Percentiles rank a stretch among this genome's conserved stretches.
Evolutionary conservation across 2,329 filamentous ascomycete genomes (phyloP).

Genomic region (Domatiomyces catenatus): DNA sequence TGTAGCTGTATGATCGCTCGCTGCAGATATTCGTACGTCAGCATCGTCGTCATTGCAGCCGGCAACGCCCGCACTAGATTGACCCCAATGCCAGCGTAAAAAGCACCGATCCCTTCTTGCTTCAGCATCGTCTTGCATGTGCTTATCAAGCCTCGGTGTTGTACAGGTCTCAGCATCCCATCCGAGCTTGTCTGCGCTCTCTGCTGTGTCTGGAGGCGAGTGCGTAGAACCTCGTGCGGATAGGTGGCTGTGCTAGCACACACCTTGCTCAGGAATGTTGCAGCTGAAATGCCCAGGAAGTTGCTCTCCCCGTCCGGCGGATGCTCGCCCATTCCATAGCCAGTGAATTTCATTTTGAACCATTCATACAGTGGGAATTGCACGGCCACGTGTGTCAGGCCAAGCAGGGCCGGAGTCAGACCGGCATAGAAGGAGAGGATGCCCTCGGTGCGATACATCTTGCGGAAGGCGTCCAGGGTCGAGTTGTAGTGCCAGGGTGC

Average conservation of each 20-base stretch:
- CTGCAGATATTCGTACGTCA: conserved; percentile 76
- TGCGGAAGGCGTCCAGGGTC: conserved; percentile 78
- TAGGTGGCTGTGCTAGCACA: conserved; percentile 91
- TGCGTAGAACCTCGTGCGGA: conserved; percentile 90
- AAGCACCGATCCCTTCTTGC: conserved; percentile 91
- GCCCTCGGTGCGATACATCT: conserved; percentile 90
- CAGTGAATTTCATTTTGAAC: conserved; percentile 80
- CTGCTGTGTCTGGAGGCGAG: conserved; percentile 83
- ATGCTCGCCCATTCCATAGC: conserved; percentile 67
- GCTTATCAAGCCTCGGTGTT: conserved; percentile 63
- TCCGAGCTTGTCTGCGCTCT: conserved; percentile 42
- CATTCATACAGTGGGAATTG: conserved; percentile 95
- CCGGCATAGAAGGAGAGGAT: conserved; percentile 88
- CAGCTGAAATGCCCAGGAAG: conserved; percentile 69
- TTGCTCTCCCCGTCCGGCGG: conserved; percentile 45
- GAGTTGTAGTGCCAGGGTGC: conserved; percentile 71
- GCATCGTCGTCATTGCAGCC: conserved; percentile 90
- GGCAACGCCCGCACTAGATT: conserved; percentile 95
- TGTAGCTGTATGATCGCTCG: conserved; percentile 39
- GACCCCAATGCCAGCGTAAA: conserved; percentile 92
- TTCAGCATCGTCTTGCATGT: conserved; percentile 71
- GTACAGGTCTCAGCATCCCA: conserved; percentile 38
- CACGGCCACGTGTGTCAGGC: conserved; percentile 86
- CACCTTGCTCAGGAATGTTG: conserved; percentile 86
- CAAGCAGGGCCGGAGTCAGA: conserved; percentile 77